These are phyloP conservation scores for Aspergillus sp. DNA, from an alignment of 2,329 filamentous ascomycete genomes.

Conservation along the genomic window DNA sequence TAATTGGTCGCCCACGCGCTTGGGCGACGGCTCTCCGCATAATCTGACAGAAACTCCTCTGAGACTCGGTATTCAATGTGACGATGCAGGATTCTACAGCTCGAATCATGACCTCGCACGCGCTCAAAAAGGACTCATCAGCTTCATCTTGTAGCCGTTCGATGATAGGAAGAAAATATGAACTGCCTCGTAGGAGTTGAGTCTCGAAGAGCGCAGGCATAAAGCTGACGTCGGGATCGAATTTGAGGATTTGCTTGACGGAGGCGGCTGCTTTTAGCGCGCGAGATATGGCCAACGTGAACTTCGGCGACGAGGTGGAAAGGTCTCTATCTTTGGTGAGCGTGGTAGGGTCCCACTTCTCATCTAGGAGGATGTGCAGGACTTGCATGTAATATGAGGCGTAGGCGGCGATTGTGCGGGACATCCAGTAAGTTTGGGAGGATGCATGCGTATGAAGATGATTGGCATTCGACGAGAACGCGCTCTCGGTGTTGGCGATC, in stretches of 20 bases:
- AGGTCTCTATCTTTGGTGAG: conserved; percentile 89
- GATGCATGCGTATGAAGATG: conserved; percentile 54
- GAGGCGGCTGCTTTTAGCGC: conserved; percentile 88
- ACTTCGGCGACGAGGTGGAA: conserved; percentile 88
- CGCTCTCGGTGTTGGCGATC: conserved; percentile 29
- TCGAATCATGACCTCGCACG: conserved; percentile 89
- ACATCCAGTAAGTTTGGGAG: conserved; percentile 58
- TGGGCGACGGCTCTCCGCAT: conserved; percentile 93
- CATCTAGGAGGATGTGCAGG: conserved; percentile 85
- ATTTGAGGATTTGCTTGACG: conserved; percentile 82
- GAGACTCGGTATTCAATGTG: conserved; percentile 90
- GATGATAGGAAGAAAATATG: conserved; percentile 82
- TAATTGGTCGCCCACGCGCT: conserved; percentile 81
- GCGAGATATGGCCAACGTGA: conserved; percentile 84
- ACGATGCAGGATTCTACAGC: conserved; percentile 95
- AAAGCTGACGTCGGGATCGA: conserved; percentile 87
- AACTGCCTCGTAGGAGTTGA: conserved; percentile 87
- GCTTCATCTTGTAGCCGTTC: conserved; percentile 89
- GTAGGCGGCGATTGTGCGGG: conserved; percentile 84
- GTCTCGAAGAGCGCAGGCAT: conserved; percentile 98
- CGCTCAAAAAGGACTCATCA: conserved; percentile 81
- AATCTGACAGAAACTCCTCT: conserved; percentile 92
- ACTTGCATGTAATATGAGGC: conserved; percentile 93
- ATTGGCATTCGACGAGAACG: conserved; percentile 56
- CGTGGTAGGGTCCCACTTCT: conserved; percentile 92